These are phyloP conservation scores for Chrysopogon serrulatus DNA, from an alignment of 176 grass and related monocot genomes.

Conservation along the genomic window DNA sequence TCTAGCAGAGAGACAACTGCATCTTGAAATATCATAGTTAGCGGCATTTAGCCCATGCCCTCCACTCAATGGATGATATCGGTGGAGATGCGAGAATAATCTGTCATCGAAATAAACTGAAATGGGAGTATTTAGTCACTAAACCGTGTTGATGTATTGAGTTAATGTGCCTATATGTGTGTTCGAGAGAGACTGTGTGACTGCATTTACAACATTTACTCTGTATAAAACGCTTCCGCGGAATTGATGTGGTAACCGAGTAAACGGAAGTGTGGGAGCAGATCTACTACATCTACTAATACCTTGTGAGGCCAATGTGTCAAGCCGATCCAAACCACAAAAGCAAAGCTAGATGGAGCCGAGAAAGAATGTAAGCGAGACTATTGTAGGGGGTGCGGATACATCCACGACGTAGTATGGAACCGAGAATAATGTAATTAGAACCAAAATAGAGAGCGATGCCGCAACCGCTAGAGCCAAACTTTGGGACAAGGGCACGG, in stretches of 20 bases:
- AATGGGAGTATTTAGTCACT: neutral
- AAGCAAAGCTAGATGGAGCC: neutral
- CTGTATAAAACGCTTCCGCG: neutral
- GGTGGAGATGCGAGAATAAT: neutral
- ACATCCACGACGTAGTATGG: too few species aligned
- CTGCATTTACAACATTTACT: neutral
- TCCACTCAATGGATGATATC: neutral
- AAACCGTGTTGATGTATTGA: neutral
- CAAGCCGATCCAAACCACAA: neutral
- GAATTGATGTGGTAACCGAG: neutral
- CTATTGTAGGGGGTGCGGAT: too few species aligned
- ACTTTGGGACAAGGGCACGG: neutral
- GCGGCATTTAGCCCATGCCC: neutral
- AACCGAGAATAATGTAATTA: too few species aligned
- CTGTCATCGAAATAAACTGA: neutral
- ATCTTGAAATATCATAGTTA: neutral
- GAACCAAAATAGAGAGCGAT: too few species aligned
- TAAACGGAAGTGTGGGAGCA: neutral
- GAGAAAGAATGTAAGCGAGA: neutral
- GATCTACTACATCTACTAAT: neutral
- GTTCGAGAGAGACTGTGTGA: neutral
- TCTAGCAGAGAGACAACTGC: too few species aligned
- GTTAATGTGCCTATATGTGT: neutral
- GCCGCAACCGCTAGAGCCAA: neutral
- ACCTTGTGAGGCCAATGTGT: neutral